Base-by-base conservation (phyloP, 371 early-diverging fungal species). In the Paraphysoderma sedebokerense region DNA sequence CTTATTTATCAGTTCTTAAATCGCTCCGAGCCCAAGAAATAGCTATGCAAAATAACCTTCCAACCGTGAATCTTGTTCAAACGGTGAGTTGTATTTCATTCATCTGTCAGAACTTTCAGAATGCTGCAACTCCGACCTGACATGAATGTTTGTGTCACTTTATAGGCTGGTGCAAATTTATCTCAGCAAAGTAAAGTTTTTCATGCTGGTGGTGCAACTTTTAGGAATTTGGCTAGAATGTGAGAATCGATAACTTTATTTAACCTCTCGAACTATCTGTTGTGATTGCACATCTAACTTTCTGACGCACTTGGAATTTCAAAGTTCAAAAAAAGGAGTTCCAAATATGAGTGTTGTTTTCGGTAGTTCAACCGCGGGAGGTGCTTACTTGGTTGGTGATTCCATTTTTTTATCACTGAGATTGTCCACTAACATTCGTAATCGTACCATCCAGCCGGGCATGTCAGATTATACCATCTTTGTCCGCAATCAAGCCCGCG, bases 351-450 rank as follows among this genome's bases (percentile, higher is more conserved):
- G 72, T 38, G 69, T 82, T 12, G 81, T 80, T 6, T 79, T 82
- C 60, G 82, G 82, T 31, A 79, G 71, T 34, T 73, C 80, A n/a
- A 82, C 82, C 3, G 82, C 82, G 5, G 82, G 82, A 27, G 82
- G 82, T 31, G 82, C 82, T 7, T 82, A 82, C 48, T 65, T 69
- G 32, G n/a, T n/a, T n/a, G n/a, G n/a, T n/a, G n/a, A n/a, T n/a
- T n/a, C n/a, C n/a, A n/a, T n/a, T n/a, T n/a, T n/a, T n/a, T n/a
- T n/a, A n/a, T n/a, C n/a, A n/a, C n/a, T n/a, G n/a, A n/a, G n/a
- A n/a, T n/a, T n/a, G n/a, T n/a, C n/a, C n/a, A n/a, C n/a, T n/a
- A n/a, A n/a, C n/a, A n/a, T n/a, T n/a, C n/a, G n/a, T n/a, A n/a
- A n/a, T n/a, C n/a, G n/a, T n/a, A n/a, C n/a, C n/a, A n/a, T n/a